These are phyloP conservation scores for Lachnellula arida DNA, from an alignment of 2,329 filamentous ascomycete genomes.

Conservation along the genomic window DNA sequence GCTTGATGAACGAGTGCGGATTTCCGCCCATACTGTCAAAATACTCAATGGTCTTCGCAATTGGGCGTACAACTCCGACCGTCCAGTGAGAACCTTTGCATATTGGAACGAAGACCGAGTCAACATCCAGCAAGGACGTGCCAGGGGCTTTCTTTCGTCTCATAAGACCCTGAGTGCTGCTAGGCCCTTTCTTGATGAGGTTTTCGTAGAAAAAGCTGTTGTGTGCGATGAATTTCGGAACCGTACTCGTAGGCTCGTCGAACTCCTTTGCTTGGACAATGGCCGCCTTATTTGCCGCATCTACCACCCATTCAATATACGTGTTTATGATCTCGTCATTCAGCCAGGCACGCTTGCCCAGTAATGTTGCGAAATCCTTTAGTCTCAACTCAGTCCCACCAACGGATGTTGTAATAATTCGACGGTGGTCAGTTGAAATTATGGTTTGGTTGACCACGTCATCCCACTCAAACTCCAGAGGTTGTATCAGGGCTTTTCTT, in stretches of 20 bases:
- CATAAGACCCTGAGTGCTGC: constrained; percentile 49
- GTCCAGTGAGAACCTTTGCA: constrained; percentile 66
- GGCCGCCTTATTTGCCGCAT: constrained; percentile 53
- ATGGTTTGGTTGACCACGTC: constrained; percentile 31
- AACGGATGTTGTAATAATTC: constrained; percentile 40
- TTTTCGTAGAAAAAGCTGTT: constrained; percentile 63
- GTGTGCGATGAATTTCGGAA: constrained; percentile 58
- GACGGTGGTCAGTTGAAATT: constrained; percentile 25
- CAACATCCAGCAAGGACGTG: constrained; percentile 58
- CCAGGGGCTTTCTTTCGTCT: constrained; percentile 53
- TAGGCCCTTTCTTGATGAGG: constrained; percentile 44
- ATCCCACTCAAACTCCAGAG: constrained; percentile 38
- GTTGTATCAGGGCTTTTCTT: constrained; percentile 19
- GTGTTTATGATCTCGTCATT: constrained; percentile 74
- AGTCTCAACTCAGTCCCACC: constrained; percentile 47
- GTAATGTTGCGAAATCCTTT: constrained; percentile 61
- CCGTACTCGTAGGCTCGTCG: constrained; percentile 37
- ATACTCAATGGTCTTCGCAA: constrained; percentile 57
- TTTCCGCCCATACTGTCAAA: constrained; percentile 59
- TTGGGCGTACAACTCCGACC: constrained; percentile 60
- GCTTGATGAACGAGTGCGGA: constrained; percentile 35
- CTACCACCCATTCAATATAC: constrained; percentile 56
- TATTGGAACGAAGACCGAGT: constrained; percentile 67
- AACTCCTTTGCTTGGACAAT: constrained; percentile 31
- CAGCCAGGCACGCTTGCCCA: constrained; percentile 57